A percentile compares a stretch with the other conserved stretches of the same genome.
phyloP scores from a whole-genome alignment of 192 early-diverging fungal genomes.

The Coemansia sp. region DNA sequence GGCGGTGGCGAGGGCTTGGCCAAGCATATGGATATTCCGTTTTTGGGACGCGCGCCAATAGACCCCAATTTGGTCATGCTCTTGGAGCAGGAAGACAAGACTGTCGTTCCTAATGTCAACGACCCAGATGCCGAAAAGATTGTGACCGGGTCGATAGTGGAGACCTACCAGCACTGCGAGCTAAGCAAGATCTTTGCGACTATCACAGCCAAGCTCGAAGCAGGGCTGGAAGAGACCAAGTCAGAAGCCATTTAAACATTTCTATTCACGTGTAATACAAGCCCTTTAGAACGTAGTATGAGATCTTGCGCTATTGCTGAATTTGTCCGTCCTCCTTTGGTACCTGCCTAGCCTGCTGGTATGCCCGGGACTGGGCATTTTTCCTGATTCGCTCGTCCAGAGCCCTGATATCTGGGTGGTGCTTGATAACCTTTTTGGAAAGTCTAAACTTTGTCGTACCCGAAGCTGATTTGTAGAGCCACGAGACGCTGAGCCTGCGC shows the following conservation, averaged over 20 bases:
- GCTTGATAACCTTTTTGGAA: constrained; percentile 40
- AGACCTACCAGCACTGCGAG: constrained; percentile 55
- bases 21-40: constrained; percentile 79
- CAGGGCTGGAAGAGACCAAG: constrained; percentile 11
- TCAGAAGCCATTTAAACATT: neutral
- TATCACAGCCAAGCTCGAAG: constrained; percentile 26
- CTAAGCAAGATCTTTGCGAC: constrained; percentile 47
- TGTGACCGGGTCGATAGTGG: constrained; percentile 45
- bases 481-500: constrained; percentile 37
- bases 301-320: neutral
- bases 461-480: constrained; percentile 24
- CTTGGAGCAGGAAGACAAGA: constrained; percentile 63
- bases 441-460: constrained; percentile 24
- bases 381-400: constrained; percentile 38
- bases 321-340: neutral
- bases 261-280: neutral
- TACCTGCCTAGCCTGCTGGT: neutral
- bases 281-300: too few relatives aligned
- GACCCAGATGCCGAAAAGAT: constrained; percentile 27
- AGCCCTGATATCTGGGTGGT: constrained; percentile 42
- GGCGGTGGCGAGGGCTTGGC: constrained; percentile 94
- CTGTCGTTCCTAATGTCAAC: constrained; percentile 49
- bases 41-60: constrained; percentile 90
- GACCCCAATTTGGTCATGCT: constrained; percentile 78
- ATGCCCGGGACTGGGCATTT: constrained; percentile 12